phyloP scores from a whole-genome alignment of 495 filamentous ascomycete genomes.

The Hypoxylon intermedium region DNA sequence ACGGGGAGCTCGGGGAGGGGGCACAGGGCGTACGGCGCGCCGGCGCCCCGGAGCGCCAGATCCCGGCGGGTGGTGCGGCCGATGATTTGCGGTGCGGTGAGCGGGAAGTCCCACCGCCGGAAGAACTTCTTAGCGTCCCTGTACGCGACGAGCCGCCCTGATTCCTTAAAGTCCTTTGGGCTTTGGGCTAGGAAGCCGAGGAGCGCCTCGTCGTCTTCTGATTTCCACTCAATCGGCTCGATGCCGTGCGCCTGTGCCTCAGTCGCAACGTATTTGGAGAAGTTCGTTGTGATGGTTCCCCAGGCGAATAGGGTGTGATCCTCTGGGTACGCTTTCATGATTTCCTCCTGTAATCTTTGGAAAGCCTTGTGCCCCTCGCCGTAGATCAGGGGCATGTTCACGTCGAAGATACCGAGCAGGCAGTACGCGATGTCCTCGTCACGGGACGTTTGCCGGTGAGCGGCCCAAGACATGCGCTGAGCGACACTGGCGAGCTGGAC shows the following conservation, averaged over 20 bases:
- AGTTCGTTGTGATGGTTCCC: slow-evolving; percentile 13
- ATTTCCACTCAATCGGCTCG: slow-evolving; percentile 6
- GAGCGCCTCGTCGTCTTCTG: neutral
- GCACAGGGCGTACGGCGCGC: neutral
- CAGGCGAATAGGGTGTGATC: slow-evolving; percentile 43
- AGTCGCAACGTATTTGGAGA: neutral
- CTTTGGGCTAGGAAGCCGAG: slow-evolving; percentile 30
- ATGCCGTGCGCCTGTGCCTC: neutral
- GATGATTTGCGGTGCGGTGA: neutral
- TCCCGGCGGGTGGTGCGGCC: slow-evolving; percentile 10
- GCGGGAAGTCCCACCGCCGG: neutral
- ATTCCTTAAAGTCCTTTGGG: slow-evolving; percentile 28
- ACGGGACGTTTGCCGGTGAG: slow-evolving; percentile 31
- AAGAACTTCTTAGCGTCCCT: slow-evolving; percentile 11
- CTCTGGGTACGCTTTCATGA: slow-evolving; percentile 34
- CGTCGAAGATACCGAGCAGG: slow-evolving; percentile 41
- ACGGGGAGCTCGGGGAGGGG: neutral
- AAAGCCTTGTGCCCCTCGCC: slow-evolving; percentile 40
- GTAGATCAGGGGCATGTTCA: slow-evolving; percentile 39
- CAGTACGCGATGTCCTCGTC: slow-evolving; percentile 42
- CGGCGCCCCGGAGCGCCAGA: neutral
- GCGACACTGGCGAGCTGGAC: slow-evolving; percentile 29
- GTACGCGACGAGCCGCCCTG: slow-evolving; percentile 18
- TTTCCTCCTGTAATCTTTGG: slow-evolving; percentile 37
- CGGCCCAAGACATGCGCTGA: slow-evolving; percentile 44